phyloP scores from a whole-genome alignment of 345 rosid species.

The Luvunga scandens region DNA sequence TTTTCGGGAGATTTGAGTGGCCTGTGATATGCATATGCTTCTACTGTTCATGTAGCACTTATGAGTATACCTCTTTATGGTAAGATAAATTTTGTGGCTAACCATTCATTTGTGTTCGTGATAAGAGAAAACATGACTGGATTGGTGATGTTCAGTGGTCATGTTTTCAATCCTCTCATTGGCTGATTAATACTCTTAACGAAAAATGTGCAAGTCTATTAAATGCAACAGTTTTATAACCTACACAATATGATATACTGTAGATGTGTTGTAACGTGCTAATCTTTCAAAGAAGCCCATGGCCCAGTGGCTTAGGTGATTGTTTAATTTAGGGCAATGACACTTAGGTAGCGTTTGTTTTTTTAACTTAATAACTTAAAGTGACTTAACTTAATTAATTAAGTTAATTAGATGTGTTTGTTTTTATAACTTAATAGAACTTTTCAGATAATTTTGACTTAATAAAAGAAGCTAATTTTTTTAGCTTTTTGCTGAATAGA shows the following conservation, averaged over 20 bases:
- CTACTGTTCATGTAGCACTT: conserved; percentile 33
- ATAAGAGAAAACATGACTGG: conserved; percentile 59
- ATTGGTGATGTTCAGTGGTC: conserved; percentile 54
- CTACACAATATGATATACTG: neutral
- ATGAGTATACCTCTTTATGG: conserved; percentile 2
- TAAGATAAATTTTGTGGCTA: conserved; percentile 55
- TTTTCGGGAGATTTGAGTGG: no score
- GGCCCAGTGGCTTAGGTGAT: neutral
- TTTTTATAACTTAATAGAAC: no score
- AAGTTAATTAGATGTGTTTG: no score
- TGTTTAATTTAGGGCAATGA: no score
- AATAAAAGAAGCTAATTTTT: no score
- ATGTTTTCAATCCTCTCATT: conserved; percentile 47
- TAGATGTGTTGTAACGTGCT: neutral
- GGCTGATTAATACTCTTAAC: conserved; percentile 8
- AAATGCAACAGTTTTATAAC: neutral
- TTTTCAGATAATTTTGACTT: no score
- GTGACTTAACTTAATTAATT: no score
- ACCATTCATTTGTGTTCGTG: conserved; percentile 63
- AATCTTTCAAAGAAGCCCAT: neutral
- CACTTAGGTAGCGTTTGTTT: no score
- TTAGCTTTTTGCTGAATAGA: no score
- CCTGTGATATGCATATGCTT: no score
- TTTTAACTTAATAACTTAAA: no score
- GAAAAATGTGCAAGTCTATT: conserved; percentile 11